phyloP scores from a whole-genome alignment of 805 yeast species.

The Zygosaccharomyces siamensis region DNA sequence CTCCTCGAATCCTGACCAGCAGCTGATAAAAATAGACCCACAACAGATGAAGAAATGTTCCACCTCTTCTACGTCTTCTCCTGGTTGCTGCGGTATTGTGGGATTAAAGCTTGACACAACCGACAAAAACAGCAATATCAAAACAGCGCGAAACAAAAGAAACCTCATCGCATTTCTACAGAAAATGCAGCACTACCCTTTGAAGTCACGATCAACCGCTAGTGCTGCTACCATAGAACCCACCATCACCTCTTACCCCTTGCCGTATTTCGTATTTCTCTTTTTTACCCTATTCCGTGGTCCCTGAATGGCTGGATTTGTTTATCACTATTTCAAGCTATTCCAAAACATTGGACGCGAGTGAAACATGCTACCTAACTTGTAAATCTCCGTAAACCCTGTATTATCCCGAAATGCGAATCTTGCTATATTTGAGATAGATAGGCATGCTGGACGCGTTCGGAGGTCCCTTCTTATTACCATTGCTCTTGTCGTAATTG shows the following conservation, averaged over 20 bases:
- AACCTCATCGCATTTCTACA: not conserved
- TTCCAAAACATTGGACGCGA: not conserved
- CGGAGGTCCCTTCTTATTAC: no score
- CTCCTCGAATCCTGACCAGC: not conserved
- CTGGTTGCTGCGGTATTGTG: not conserved
- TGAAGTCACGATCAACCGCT: not conserved
- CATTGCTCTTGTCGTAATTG: no score
- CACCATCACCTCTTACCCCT: no score
- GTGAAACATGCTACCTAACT: not conserved
- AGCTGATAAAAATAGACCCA: not conserved
- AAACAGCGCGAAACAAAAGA: not conserved
- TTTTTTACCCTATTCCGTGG: not conserved
- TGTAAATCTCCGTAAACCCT: not conserved
- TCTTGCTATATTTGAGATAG: no score
- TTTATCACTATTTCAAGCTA: not conserved
- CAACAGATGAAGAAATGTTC: not conserved
- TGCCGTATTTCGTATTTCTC: no score
- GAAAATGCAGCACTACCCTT: not conserved
- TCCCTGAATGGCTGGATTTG: not conserved
- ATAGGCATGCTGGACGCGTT: no score
- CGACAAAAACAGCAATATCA: not conserved
- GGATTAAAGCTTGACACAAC: not conserved
- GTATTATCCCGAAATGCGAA: no score
- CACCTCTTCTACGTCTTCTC: not conserved
- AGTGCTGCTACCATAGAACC: no score